Conservation (phyloP, 2,329 filamentous ascomycete species). For the Colletotrichum agaves region DNA sequence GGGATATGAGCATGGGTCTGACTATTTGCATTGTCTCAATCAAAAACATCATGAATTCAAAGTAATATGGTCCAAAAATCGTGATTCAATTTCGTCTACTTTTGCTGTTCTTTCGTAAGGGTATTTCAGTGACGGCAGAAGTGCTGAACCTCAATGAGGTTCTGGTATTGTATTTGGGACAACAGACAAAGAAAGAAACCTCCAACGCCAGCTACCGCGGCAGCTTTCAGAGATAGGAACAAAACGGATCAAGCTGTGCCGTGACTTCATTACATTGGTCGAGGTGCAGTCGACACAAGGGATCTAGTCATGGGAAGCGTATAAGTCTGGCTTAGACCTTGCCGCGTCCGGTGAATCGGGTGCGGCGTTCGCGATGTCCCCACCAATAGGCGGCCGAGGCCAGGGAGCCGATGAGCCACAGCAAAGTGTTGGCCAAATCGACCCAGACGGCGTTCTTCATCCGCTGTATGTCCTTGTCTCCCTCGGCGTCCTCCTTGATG, state of each 20-base stretch:
- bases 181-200: not conserved
- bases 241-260: no score
- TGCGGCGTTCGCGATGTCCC: constrained; percentile 61
- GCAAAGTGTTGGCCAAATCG: constrained; percentile 76
- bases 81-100: no score
- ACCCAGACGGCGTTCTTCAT: constrained; percentile 93
- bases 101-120: no score
- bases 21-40: no score
- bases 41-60: no score
- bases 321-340: constrained; percentile 52
- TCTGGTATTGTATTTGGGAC: constrained; percentile 21
- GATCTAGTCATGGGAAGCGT: not conserved
- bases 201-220: not conserved
- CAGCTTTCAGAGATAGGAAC: no score
- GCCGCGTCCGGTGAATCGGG: constrained; percentile 69
- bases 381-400: constrained; percentile 69
- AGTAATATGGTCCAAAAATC: no score
- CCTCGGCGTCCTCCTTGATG: constrained; percentile 74
- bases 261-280: no score
- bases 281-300: no score
- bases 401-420: constrained; percentile 77
- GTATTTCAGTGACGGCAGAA: no score
- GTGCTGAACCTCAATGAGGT: not conserved
- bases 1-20: no score
- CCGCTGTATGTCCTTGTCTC: constrained; percentile 70